These are phyloP conservation scores for Eutrema salsugineum DNA, from an alignment of 441 rosid genomes.

Conservation along the genomic window DNA sequence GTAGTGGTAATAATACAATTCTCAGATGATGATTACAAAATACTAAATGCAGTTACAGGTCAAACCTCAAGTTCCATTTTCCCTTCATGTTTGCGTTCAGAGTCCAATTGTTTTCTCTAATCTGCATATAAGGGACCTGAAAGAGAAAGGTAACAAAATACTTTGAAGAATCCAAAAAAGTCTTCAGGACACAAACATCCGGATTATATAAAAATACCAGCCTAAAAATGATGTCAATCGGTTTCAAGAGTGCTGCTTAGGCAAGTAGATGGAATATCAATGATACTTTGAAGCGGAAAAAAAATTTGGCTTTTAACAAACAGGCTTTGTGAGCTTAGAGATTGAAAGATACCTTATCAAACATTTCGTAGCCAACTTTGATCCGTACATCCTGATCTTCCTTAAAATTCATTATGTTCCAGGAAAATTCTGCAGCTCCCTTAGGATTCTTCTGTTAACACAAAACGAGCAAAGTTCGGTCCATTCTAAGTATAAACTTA, in stretches of 20 bases:
- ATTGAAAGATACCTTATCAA: conserved; percentile 60
- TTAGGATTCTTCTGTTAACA: conserved; percentile 61
- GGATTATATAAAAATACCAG: neutral
- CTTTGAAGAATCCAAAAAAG: neutral
- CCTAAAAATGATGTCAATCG: no score
- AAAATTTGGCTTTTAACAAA: neutral
- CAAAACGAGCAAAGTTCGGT: neutral
- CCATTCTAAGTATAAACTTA: neutral
- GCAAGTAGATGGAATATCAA: neutral
- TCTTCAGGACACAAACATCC: neutral
- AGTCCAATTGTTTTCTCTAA: conserved; percentile 91
- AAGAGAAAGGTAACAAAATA: conserved; percentile 1
- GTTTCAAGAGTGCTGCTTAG: no score
- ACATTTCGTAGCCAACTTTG: conserved; percentile 74
- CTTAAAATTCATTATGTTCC: conserved; percentile 65
- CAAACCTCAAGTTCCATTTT: conserved; percentile 74
- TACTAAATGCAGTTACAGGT: conserved; percentile 46
- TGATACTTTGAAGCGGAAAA: neutral
- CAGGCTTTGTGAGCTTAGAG: neutral
- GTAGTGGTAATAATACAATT: conserved; percentile 12
- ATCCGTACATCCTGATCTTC: conserved; percentile 75
- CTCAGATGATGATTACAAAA: conserved; percentile 17
- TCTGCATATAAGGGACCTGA: conserved; percentile 81
- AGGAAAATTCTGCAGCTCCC: conserved; percentile 78
- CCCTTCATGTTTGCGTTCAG: conserved; percentile 68